phyloP scores from a whole-genome alignment of 352 stramenopile species.

The Phytophthora tubulina region DNA sequence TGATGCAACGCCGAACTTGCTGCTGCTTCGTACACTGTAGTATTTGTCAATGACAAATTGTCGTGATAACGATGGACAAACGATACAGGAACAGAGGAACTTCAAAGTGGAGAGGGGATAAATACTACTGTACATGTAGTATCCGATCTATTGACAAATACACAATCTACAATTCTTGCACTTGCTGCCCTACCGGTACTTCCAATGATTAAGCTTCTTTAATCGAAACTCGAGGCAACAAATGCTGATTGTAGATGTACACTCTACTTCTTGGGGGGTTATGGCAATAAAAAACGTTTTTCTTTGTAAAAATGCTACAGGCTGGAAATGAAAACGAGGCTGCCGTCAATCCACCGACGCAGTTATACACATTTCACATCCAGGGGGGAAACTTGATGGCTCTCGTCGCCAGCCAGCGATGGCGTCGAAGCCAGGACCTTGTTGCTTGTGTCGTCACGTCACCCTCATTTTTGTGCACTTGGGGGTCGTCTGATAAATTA shows the following conservation, averaged over 20 bases:
- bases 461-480: conserved; percentile 41
- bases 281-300: conserved; percentile 46
- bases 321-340: conserved; percentile 43
- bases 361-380: conserved; percentile 59
- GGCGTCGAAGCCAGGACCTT: conserved; percentile 21
- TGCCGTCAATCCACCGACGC: conserved; percentile 47
- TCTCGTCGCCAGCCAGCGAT: conserved; percentile 20
- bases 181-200: not conserved
- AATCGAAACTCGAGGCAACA: conserved; percentile 17
- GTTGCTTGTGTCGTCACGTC: conserved; percentile 40
- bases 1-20: not conserved
- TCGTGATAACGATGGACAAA: not conserved
- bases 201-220: conserved; percentile 5
- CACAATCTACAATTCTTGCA: conserved; percentile 10
- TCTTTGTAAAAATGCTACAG: conserved; percentile 51
- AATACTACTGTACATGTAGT: not conserved
- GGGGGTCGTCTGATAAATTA: conserved; percentile 62
- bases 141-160: conserved; percentile 19
- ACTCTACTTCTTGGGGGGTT: conserved; percentile 28
- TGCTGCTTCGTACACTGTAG: not conserved
- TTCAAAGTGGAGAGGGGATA: conserved; percentile 6
- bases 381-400: conserved; percentile 25
- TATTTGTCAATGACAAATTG: not conserved
- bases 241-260: conserved; percentile 17
- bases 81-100: not conserved